Evolutionary conservation across 441 rosid genomes (phyloP).

Genomic region (Melastoma candidum): DNA sequence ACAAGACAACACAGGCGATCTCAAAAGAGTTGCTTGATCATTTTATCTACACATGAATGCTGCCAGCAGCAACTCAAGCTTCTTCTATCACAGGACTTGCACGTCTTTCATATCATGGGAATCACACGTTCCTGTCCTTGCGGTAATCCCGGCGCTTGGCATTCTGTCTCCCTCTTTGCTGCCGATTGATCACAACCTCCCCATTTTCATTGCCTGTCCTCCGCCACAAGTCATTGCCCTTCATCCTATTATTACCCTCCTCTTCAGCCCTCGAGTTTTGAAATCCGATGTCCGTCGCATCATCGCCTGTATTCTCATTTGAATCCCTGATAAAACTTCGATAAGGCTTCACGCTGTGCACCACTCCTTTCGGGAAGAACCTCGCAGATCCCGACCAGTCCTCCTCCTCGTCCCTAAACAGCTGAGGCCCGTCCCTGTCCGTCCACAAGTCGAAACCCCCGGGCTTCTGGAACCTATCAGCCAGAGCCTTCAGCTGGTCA

Average conservation of each 20-base stretch:
- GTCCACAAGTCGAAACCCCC: no score
- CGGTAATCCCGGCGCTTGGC: no score
- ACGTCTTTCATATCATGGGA: no score
- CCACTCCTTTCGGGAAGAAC: constrained; percentile 80
- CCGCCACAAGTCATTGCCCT: constrained; percentile 15
- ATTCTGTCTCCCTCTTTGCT: constrained; percentile 14
- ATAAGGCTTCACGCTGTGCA: constrained; percentile 63
- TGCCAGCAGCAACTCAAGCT: no score
- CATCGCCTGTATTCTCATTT: constrained; percentile 2
- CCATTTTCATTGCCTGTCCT: neutral
- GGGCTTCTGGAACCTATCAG: constrained; percentile 52
- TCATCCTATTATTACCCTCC: constrained; percentile 11
- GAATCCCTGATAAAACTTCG: constrained; percentile 13
- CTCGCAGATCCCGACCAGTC: constrained; percentile 64
- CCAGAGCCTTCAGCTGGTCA: constrained; percentile 55
- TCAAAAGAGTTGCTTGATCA: no score
- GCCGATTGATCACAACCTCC: constrained; percentile 18
- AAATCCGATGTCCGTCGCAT: constrained; percentile 3
- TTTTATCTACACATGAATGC: no score
- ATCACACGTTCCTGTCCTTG: no score
- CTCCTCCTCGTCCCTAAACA: constrained; percentile 37
- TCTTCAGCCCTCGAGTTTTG: constrained; percentile 7
- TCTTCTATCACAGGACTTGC: no score
- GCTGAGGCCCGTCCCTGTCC: constrained; percentile 44
- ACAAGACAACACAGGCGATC: no score